These are phyloP conservation scores for Hordeum marinum DNA, from an alignment of 176 grass and related monocot genomes.

Conservation along the genomic window DNA sequence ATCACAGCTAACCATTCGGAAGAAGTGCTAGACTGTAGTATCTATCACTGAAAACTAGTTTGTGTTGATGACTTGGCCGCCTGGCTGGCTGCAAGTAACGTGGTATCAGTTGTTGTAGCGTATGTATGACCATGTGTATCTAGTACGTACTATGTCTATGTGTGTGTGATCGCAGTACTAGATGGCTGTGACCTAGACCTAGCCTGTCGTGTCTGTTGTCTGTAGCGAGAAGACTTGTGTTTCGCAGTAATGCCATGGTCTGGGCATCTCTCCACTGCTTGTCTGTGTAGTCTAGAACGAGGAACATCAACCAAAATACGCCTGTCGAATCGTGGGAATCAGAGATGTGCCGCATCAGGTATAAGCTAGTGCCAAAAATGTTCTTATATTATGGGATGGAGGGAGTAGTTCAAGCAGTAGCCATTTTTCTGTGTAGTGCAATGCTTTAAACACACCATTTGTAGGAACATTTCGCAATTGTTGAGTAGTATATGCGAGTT, in stretches of 20 bases:
- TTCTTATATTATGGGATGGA: too few species aligned
- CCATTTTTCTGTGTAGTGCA: too few species aligned
- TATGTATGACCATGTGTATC: slow-evolving; percentile 1
- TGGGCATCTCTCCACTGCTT: neutral
- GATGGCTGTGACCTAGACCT: neutral
- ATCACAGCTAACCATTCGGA: slow-evolving; percentile 18
- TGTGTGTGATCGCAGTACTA: neutral
- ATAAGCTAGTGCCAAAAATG: too few species aligned
- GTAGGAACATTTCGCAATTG: too few species aligned
- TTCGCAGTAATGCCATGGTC: neutral
- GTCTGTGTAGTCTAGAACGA: neutral
- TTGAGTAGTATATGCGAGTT: too few species aligned
- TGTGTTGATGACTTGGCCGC: neutral
- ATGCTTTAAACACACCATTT: too few species aligned
- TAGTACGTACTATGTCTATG: neutral
- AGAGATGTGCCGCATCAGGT: neutral
- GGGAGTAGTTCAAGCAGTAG: too few species aligned
- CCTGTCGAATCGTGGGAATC: neutral
- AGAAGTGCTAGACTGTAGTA: slow-evolving; percentile 1
- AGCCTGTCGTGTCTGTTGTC: neutral
- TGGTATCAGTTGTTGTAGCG: slow-evolving; percentile 16
- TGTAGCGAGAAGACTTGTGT: neutral
- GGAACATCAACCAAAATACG: neutral
- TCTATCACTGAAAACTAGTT: slow-evolving; percentile 4
- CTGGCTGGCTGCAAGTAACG: neutral